A percentile compares a stretch with the other conserved stretches of the same genome.
These are phyloP conservation scores for Vitis hybrid DNA, from an alignment of 177 flowering plant species.

Conservation along the genomic window DNA sequence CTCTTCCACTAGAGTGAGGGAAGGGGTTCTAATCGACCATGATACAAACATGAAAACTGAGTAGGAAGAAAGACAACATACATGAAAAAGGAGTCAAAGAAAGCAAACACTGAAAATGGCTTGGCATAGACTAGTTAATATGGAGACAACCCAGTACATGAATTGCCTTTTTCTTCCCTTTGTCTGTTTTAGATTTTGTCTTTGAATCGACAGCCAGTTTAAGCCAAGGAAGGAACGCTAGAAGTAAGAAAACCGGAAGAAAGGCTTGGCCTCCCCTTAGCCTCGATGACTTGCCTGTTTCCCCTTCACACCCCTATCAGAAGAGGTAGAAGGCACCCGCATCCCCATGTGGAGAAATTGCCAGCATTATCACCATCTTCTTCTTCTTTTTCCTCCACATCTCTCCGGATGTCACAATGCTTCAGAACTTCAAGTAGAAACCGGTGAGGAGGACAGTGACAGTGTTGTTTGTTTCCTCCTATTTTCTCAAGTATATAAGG, in stretches of 20 bases:
- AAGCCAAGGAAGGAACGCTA: not conserved
- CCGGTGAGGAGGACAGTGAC: no score
- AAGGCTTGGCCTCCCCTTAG: constrained; percentile 64
- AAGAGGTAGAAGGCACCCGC: constrained; percentile 7
- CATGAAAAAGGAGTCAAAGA: no score
- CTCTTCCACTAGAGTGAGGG: no score
- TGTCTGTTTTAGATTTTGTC: not conserved
- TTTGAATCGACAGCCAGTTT: no score
- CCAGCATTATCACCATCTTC: constrained; percentile 8
- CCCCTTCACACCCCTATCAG: not conserved
- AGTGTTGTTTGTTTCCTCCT: not conserved
- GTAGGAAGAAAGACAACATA: no score
- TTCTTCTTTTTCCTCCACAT: constrained; percentile 27
- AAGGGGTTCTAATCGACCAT: no score
- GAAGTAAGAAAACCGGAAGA: constrained; percentile 33
- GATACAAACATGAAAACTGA: no score
- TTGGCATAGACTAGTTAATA: no score
- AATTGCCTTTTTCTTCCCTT: not conserved
- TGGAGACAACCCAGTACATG: not conserved
- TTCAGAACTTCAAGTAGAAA: not conserved
- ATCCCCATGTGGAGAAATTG: not conserved
- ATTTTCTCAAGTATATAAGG: not conserved
- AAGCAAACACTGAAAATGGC: no score
- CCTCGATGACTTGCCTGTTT: constrained; percentile 49
- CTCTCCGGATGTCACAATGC: not conserved